Conservation (phyloP, 2,329 filamentous ascomycete species). For the Phialophora expanda region DNA sequence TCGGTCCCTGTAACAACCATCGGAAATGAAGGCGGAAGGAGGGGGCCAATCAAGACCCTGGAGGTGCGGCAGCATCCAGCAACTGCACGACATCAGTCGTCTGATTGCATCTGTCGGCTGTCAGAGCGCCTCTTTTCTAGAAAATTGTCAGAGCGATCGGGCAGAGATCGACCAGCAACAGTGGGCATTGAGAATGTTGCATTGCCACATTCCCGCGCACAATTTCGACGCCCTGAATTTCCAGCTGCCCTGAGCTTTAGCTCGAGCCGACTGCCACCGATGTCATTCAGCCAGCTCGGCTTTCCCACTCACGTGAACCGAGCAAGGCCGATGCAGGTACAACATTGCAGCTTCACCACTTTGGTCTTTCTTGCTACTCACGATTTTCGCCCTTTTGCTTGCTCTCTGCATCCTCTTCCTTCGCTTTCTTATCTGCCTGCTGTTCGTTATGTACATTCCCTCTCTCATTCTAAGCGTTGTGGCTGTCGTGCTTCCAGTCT, state of each 20-base stretch:
- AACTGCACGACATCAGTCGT: background rate
- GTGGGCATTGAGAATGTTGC: background rate
- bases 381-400: background rate
- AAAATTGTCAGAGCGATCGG: background rate
- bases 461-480: constrained; percentile 21
- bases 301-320: background rate
- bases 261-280: background rate
- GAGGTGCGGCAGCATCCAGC: background rate
- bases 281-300: background rate
- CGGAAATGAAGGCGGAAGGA: constrained; percentile 1
- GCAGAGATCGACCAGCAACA: background rate
- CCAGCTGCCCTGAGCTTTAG: background rate
- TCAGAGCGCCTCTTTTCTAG: background rate
- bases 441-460: constrained; percentile 28
- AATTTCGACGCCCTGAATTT: background rate
- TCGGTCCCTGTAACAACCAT: background rate
- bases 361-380: background rate
- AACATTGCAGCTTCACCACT: background rate
- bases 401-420: background rate
- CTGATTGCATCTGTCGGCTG: background rate
- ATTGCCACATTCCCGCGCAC: background rate
- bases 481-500: constrained; percentile 14
- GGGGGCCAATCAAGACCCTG: background rate
- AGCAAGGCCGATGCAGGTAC: background rate
- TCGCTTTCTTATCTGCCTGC: constrained; percentile 4